These are phyloP conservation scores for Oidiodendron maius DNA, from an alignment of 495 filamentous ascomycete species.

Conservation along the genomic window DNA sequence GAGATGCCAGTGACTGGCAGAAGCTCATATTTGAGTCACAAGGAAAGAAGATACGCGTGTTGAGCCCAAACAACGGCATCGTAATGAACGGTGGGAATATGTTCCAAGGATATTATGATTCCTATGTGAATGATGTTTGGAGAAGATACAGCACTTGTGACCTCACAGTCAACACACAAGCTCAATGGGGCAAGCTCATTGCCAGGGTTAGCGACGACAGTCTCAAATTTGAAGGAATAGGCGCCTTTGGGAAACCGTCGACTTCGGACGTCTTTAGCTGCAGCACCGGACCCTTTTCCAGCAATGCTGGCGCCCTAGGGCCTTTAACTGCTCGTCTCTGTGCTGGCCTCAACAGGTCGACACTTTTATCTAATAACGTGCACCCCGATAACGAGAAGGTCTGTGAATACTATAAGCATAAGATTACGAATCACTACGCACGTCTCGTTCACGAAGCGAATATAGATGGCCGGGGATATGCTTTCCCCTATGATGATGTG, in stretches of 20 bases:
- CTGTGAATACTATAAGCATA: conserved; percentile 45
- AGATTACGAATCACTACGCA: conserved; percentile 30
- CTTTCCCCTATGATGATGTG: conserved; percentile 75
- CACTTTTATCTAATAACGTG: conserved; percentile 41
- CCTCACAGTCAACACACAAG: conserved; percentile 28
- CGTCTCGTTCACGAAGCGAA: conserved; percentile 59
- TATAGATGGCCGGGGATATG: conserved; percentile 60
- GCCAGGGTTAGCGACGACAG: conserved; percentile 43
- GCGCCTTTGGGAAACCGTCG: conserved; percentile 49
- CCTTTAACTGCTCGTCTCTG: conserved; percentile 53
- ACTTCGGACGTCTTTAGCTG: conserved; percentile 65
- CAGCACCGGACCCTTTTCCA: conserved; percentile 61
- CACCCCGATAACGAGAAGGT: conserved; percentile 50
- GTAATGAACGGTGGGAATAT: conserved; percentile 48
- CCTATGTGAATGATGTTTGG: conserved; percentile 65
- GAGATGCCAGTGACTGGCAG: conserved; percentile 57
- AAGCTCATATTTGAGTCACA: conserved; percentile 43
- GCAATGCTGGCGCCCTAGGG: conserved; percentile 39
- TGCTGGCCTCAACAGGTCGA: conserved; percentile 65
- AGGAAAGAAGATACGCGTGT: conserved; percentile 50
- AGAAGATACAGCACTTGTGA: conserved; percentile 42
- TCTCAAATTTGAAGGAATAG: conserved; percentile 36
- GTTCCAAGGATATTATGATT: conserved; percentile 56
- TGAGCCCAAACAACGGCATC: conserved; percentile 64
- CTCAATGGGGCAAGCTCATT: conserved; percentile 33